Evolutionary conservation across 2,329 filamentous ascomycete species (phyloP).

Genomic region (Xylariaceae sp.): DNA sequence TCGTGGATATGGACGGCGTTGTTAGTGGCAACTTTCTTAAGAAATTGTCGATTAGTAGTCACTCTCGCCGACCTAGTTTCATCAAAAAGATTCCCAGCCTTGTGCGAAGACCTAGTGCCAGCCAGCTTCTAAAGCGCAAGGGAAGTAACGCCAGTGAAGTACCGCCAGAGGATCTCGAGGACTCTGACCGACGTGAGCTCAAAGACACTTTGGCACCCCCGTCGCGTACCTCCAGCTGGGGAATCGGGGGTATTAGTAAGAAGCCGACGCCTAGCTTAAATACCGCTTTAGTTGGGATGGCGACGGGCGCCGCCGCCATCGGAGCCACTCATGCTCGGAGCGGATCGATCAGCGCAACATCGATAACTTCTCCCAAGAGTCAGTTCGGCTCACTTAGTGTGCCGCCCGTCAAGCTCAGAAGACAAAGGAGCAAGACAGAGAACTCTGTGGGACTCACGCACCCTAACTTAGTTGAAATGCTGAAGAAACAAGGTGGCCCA

Average conservation of each 20-base stretch:
- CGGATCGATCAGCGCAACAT: constrained; percentile 61
- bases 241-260: constrained; percentile 47
- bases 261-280: constrained; percentile 60
- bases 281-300: constrained; percentile 60
- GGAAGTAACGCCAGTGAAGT: constrained; percentile 46
- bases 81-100: constrained; percentile 56
- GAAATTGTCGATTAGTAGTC: constrained; percentile 57
- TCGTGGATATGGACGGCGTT: constrained; percentile 61
- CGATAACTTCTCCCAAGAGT: constrained; percentile 57
- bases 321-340: constrained; percentile 59
- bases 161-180: constrained; percentile 28
- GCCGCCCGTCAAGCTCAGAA: constrained; percentile 49
- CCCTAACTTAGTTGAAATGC: constrained; percentile 52
- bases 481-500: constrained; percentile 56
- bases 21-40: constrained; percentile 65
- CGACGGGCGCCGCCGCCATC: constrained; percentile 57
- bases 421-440: constrained; percentile 60
- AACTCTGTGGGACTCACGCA: constrained; percentile 41
- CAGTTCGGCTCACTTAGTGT: constrained; percentile 48
- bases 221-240: constrained; percentile 54
- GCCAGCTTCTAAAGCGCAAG: constrained; percentile 50
- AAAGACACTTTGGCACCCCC: constrained; percentile 56
- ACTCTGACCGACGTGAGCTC: constrained; percentile 41
- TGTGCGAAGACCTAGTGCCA: constrained; percentile 53
- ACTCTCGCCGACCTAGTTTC: constrained; percentile 54